Evolutionary conservation across 192 early-diverging fungal species (phyloP), one percentile per base, ranked within the genome.

Genomic region (Coemansia aciculifera): DNA sequence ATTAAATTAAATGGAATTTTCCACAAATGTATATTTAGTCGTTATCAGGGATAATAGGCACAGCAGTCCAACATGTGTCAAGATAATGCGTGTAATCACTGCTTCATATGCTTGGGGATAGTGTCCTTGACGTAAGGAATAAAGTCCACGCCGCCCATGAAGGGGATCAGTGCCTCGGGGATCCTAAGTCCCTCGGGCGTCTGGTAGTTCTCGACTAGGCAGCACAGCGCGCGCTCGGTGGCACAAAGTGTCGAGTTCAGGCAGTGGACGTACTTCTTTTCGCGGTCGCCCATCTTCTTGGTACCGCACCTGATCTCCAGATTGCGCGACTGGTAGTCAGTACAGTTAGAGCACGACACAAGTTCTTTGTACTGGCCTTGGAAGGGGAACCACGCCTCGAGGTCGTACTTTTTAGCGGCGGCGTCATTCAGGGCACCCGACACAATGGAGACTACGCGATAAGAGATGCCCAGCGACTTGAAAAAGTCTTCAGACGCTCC

Each of bases 351-450:
- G 90, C 95, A 98, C 43, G 93, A 95, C 52, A 99, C 98, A 32
- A 99, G 89, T 84, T 99, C 98, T 87, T 97, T 97, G 86, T 94
- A 99, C 69, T 93, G 93, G 67, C 90, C 91, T 79, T 98, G 98
- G 89, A 90, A 94, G 59, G 98, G 98, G 92, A 99, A 99, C 93
- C 94, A 99, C 32, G 96, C 96, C 84, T 99, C 98, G 37, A 99
- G 83, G 79, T 99, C 98, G 84, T 95, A 98, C 87, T 99, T 99
- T 73, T 98, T 97, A 71, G 98, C 98, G 19, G 98, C 98, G 43
- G 98, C 95, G 64, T 98, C 96, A 86, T 99, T 99, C 38, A 99
- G 88, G 2, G 98, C 96, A 24, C 95, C 94, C 29, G 96, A 98
- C 19, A 99, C 97, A 62, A 99, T 99, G 27, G 92, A 85, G 62